Base-by-base conservation (phyloP, 2,329 filamentous ascomycete genomes). In the Zasmidium cellare region DNA sequence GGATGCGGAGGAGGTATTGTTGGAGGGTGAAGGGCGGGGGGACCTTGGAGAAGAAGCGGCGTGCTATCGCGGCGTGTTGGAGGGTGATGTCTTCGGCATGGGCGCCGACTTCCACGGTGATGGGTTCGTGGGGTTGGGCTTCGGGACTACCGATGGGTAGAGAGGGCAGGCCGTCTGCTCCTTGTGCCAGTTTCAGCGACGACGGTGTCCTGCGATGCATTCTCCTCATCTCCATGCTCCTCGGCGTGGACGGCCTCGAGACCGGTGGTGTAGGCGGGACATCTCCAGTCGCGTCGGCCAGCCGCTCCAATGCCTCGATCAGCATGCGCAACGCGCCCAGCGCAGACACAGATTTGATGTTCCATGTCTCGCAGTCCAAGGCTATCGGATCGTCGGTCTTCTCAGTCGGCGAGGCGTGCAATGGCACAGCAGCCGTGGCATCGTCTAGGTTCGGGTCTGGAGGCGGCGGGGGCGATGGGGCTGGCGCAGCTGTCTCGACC, bases 11-110 rank as follows among this genome's bases (percentile, higher is more conserved):
- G 22, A 97, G 83, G 71, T 97, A 99, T 63, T 94, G 89, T 69
- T 88, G 85, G 48, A 97, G 82, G 35, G 86, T 83, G 64, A 97
- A 93, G 11, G 89, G 87, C 19, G 94, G 93, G 16, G 91, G 86
- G 51, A 87, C 85, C 72, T 94, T 96, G 63, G 89, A 93, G 78
- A 94, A 96, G 76, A 99, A 99, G 69, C 94, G 94, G 65, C 92
- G 87, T 18, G 91, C 91, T 63, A 97, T 91, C 64, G 91, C 89
- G 61, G 87, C 87, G 71, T 94, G 89, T 72, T 97, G 92, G 31
- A 91, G 77, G 59, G 88, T 86, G 56, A 91, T 79, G 20, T 88
- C 87, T 66, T 91, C 87, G 25, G 86, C 87, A 71, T 90, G 84
- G 47, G 84, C 84, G n/a, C 87, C 74, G 31, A 79, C 71, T 38